Percentiles rank a stretch among this genome's conserved stretches.
These are phyloP conservation scores for Phytophthora pini DNA, from an alignment of 352 stramenopile species.

Conservation along the genomic window DNA sequence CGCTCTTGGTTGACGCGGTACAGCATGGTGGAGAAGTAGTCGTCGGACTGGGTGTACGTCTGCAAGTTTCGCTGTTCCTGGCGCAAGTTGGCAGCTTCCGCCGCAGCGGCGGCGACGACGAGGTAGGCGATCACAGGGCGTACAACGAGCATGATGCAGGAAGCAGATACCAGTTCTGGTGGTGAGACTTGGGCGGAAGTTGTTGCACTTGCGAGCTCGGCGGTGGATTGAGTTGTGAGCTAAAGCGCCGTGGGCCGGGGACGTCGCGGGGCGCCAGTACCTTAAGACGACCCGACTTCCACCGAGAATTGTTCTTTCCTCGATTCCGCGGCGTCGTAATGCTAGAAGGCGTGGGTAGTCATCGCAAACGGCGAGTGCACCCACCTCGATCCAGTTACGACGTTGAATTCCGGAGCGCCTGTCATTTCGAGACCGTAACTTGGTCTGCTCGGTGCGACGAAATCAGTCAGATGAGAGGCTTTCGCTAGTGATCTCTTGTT, in stretches of 20 bases:
- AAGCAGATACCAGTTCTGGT: slow-evolving; percentile 20
- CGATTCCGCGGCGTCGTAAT: not conserved
- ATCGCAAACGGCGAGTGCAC: slow-evolving; percentile 14
- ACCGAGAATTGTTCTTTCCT: slow-evolving; percentile 8
- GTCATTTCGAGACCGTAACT: slow-evolving; percentile 16
- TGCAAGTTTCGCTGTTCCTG: slow-evolving; percentile 28
- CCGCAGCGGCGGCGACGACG: slow-evolving; percentile 8
- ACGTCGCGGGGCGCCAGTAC: too few species aligned
- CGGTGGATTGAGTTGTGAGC: slow-evolving; percentile 28
- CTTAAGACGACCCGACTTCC: not conserved
- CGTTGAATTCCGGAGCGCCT: slow-evolving; percentile 7
- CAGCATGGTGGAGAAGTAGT: slow-evolving; percentile 42
- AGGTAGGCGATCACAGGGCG: slow-evolving; percentile 13
- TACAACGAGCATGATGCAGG: slow-evolving; percentile 20
- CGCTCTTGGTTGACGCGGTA: slow-evolving; percentile 49
- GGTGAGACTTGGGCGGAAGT: slow-evolving; percentile 12
- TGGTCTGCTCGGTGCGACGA: slow-evolving; percentile 25
- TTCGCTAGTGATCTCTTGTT: slow-evolving; percentile 15
- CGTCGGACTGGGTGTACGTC: slow-evolving; percentile 23
- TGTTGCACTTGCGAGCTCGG: slow-evolving; percentile 20
- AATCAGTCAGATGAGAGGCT: slow-evolving; percentile 21
- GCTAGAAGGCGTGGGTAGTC: not conserved
- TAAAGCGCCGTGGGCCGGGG: not conserved
- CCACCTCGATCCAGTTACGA: slow-evolving; percentile 22
- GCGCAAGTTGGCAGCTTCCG: slow-evolving; percentile 24